These are phyloP conservation scores for Plasmodium vivax DNA, from an alignment of 169 alveolate genomes.

Conservation along the genomic window DNA sequence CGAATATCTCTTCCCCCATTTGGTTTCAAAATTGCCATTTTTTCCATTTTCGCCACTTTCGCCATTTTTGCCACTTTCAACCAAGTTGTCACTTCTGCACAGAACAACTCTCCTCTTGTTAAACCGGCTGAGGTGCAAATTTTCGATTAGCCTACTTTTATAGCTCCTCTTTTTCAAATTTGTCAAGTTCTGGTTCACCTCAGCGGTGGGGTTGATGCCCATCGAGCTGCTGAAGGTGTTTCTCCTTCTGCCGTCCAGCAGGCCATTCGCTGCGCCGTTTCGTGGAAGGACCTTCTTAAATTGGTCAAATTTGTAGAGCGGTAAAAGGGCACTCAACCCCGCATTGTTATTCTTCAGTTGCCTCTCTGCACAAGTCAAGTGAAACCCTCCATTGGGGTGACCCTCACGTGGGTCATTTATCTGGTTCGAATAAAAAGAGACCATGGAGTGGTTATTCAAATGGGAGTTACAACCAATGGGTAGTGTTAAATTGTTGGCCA, in stretches of 20 bases:
- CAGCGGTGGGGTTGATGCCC: neutral
- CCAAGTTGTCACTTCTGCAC: neutral
- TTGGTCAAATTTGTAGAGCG: neutral
- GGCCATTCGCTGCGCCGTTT: neutral
- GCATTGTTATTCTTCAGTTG: neutral
- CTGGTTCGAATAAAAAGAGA: conserved; percentile 4
- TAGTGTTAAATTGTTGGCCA: neutral
- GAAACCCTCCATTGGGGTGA: neutral
- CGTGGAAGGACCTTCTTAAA: neutral
- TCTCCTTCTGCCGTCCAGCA: conserved; percentile 8
- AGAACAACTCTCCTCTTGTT: conserved; percentile 29
- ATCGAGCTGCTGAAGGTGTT: conserved; percentile 10
- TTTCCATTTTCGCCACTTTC: neutral
- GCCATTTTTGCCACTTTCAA: neutral
- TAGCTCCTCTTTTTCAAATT: conserved; percentile 55
- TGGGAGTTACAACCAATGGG: neutral
- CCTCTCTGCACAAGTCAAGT: neutral
- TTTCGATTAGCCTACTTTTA: conserved; percentile 39
- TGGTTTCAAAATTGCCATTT: neutral
- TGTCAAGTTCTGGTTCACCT: conserved; percentile 1
- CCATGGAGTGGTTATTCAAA: neutral
- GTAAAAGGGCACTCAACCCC: neutral
- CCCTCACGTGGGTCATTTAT: neutral
- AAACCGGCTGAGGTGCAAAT: conserved; percentile 7
- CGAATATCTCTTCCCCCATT: conserved; percentile 11